Evolutionary conservation across 768 basidiomycete species (phyloP), one percentile per base, ranked within the genome.

Genomic region (Strobilomyces dryophilus): DNA sequence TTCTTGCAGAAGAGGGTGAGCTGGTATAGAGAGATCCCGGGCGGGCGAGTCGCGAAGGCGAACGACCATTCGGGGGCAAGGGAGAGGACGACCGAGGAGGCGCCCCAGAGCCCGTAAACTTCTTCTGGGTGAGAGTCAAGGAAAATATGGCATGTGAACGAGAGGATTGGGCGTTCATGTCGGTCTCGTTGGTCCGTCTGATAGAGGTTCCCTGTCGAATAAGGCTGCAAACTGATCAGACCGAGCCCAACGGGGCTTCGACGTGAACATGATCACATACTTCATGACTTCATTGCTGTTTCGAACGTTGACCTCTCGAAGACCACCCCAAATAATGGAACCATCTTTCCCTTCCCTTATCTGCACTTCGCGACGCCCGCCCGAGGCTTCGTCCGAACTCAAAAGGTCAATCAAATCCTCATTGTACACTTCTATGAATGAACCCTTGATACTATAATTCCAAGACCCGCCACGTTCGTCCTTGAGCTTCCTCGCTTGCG

Each of bases 81-180:
- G 90, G 91, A 20, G 89, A 89, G 8, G 88, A 79, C 3, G 89
- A 88, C 45, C 89, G 81, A 31, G 87, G 82, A 3, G 88, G 87
- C 3, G 77, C 70, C 12, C 81, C 79, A 20, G 82, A 78, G 24
- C 93, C 92, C 34, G 80, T 77, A 65, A 75, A 92, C 69, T 87
- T 93, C 76, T 88, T 92, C 73, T 98, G 95, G 4, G 85, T 90
- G 50, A 99, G 76, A 12, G 92, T 97, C 48, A 99, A 77, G 36
- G 95, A 98, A 73, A 99, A 98, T 70, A 99, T 98, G 57, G 97
- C 97, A 79, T 99, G 97, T 27, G 93, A 97, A 53, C 97, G 88
- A 37, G 95, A 98, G 2, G 91, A 94, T 69, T 97, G 93, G 24
- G 95, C 92, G 68, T 99, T 99, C 95, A 98, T 98, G 66, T 93